Evolutionary conservation across 495 filamentous ascomycete genomes (phyloP).

Genomic region (Extremus antarcticus): DNA sequence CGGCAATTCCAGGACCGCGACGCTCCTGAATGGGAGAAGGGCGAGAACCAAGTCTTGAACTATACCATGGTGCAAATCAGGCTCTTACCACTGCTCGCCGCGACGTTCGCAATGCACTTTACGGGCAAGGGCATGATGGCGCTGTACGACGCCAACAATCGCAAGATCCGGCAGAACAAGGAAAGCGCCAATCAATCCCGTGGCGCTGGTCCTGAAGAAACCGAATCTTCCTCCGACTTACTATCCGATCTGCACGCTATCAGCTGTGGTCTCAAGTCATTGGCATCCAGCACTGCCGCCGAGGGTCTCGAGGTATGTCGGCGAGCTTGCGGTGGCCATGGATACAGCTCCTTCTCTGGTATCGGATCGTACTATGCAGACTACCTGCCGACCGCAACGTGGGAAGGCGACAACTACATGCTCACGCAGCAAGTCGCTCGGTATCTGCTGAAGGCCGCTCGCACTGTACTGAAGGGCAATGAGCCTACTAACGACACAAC

Average conservation of each 20-base stretch:
- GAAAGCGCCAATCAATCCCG: conserved; percentile 32
- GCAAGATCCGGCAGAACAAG: conserved; percentile 42
- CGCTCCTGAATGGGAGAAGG: conserved; percentile 38
- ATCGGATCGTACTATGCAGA: conserved; percentile 59
- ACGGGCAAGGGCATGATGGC: conserved; percentile 59
- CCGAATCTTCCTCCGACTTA: conserved; percentile 50
- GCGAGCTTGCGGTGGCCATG: conserved; percentile 64
- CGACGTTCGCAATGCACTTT: conserved; percentile 67
- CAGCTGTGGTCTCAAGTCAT: conserved; percentile 61
- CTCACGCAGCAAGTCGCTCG: conserved; percentile 67
- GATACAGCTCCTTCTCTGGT: conserved; percentile 58
- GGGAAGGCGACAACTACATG: conserved; percentile 69
- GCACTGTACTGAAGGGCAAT: conserved; percentile 48
- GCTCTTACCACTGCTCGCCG: conserved; percentile 55
- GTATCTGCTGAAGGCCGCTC: conserved; percentile 56
- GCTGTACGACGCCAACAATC: conserved; percentile 55
- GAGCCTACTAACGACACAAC: conserved; percentile 46
- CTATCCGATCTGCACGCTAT: conserved; percentile 64
- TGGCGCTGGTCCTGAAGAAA: conserved; percentile 55
- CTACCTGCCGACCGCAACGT: conserved; percentile 58
- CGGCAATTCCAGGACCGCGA: conserved; percentile 64
- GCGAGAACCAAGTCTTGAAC: conserved; percentile 60
- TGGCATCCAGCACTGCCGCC: conserved; percentile 54
- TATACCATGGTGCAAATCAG: conserved; percentile 71
- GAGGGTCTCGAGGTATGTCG: conserved; percentile 62